Base-by-base conservation (phyloP, 2,329 filamentous ascomycete genomes). In the Aspergillus tamarii region DNA sequence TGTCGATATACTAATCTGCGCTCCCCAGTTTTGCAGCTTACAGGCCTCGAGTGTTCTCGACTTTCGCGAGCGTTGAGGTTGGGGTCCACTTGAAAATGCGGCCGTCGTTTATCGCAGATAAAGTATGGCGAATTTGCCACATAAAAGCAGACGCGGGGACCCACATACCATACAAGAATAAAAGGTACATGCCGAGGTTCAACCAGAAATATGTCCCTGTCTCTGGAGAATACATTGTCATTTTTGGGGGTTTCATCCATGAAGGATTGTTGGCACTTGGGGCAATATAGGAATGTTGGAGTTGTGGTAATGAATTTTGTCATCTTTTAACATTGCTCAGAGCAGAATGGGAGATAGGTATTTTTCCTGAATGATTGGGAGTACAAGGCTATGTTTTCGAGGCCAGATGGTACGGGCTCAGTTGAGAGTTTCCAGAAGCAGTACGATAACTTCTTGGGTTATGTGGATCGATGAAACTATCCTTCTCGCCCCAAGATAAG, bases 101-200 rank as follows among this genome's bases (percentile, higher is more conserved):
- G 52, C 30, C 10, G 16, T 16, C n/a, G 19, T 36, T 54, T 36
- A 54, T 54, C 28, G 10, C 30, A 34, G 52, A 54, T 54, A 54
- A 54, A 54, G 23, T 54, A 54, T 36, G n/a, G 52, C 32, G 30
- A 23, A 55, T 55, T 55, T 23, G 32, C 52, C 52, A 55, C 52
- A 34, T 8, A 32, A 3, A 26, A 26, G 5, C 26, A 26, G 3
- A 26, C 26, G 16, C 4, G 3, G 26, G 14, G 26, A 26, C 50
- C 26, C 26, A 53, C 50, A n/a, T 21, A 9, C 26, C 16, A 12
- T 19, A 28, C 19, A 52, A 46, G 16, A 26, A 4, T 19, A 7
- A 50, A 50, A 30, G 46, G 3, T 19, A 12, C 9, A 52, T 21
- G 8, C 48, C 48, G 48, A 52, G 48, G 19, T 32, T 52, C 28